Evolutionary conservation across 2,329 filamentous ascomycete species (phyloP), one percentile per base, ranked within the genome.

Genomic region (Verticillium albo-atrum): DNA sequence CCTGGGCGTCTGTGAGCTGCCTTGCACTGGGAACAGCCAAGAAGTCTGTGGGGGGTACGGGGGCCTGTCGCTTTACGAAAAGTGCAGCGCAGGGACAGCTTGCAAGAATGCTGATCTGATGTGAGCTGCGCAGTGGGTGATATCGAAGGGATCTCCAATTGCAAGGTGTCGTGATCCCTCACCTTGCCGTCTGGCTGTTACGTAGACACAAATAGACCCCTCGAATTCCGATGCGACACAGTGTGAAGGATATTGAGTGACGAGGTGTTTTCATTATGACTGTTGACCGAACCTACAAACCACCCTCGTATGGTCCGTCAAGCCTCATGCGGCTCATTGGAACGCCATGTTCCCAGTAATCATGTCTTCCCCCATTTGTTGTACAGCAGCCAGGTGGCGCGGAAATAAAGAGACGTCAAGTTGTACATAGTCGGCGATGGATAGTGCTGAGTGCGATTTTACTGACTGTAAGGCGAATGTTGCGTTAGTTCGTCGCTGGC

Each of bases 1-100:
- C 23, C 67, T 76, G 56, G 79, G 78, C 17, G 68, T 72, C 56
- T 81, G 79, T 65, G 66, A 67, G 53, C 62, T 62, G 62, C 55
- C 63, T n/a, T 65, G 64, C 57, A 23, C 55, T 14, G 64, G 64
- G 30, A 58, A 59, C 55, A 28, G 53, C 26, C 34, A 30, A 4
- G 57, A 63, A 7, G 54, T 59, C 23, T 65, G 64, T 28, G 64
- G 64, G 15, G 64, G 75, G 12, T 67, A 67, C 12, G 66, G 62
- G 17, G 68, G 68, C 2, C 65, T 75, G 20, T 71, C 68, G 6
- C 63, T 77, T 3, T 77, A 76, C 57, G 61, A 70, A 56, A 72
- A 69, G 61, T 77, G 75, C 57, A 58, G 61, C 12, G 70, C 67
- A 53, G 55, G 58, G 4, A 51, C 32, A 4, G 58, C 64, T 54